Conservation (phyloP, 495 filamentous ascomycete genomes). For the Cercophora sp. region DNA sequence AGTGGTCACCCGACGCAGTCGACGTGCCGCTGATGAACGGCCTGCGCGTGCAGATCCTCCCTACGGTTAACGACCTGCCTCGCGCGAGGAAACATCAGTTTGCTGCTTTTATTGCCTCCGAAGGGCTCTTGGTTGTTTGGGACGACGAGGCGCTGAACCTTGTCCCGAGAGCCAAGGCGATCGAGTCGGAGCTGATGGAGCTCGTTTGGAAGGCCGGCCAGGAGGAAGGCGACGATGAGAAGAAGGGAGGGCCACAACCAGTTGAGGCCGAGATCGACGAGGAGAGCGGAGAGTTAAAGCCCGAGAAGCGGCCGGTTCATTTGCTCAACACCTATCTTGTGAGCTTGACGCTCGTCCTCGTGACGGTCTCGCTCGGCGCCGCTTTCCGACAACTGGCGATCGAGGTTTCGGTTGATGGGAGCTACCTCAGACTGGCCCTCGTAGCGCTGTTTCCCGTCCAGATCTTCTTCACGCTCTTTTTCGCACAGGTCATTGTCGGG, state of each 20-base stretch:
- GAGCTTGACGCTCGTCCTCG: conserved; percentile 56
- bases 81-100: conserved; percentile 70
- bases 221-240: conserved; percentile 48
- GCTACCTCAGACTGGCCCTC: conserved; percentile 58
- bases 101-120: conserved; percentile 68
- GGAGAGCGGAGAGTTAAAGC: conserved; percentile 62
- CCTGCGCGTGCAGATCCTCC: conserved; percentile 67
- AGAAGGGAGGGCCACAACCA: conserved; percentile 34
- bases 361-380: conserved; percentile 60
- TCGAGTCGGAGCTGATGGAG: conserved; percentile 70
- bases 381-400: conserved; percentile 64
- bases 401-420: conserved; percentile 60
- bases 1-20: conserved; percentile 64
- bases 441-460: conserved; percentile 62
- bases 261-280: conserved; percentile 59
- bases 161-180: conserved; percentile 59
- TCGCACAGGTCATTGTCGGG: conserved; percentile 69
- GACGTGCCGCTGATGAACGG: conserved; percentile 75
- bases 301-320: conserved; percentile 61
- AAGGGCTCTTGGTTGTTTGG: conserved; percentile 67
- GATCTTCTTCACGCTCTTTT: conserved; percentile 77
- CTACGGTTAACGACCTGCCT: conserved; percentile 63
- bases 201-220: conserved; percentile 61
- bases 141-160: conserved; percentile 71
- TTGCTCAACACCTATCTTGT: conserved; percentile 65